phyloP scores from a whole-genome alignment of 2,329 filamentous ascomycete species.

The Colletotrichum siamense region DNA sequence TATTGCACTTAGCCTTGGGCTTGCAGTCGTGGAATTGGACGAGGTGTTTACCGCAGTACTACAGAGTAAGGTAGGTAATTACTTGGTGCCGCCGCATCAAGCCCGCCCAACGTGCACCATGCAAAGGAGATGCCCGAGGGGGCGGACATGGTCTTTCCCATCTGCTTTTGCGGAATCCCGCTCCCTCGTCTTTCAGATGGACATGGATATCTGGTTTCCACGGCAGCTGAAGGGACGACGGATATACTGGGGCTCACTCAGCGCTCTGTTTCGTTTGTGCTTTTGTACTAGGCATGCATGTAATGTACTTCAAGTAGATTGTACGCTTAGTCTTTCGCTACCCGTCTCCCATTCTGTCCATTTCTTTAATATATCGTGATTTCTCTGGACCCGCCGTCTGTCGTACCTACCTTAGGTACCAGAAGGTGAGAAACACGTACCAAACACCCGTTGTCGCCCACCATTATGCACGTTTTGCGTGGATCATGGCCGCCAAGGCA shows the following conservation, averaged over 20 bases:
- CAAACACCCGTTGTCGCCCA: neutral
- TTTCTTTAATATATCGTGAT: neutral
- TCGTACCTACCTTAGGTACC: too few species aligned
- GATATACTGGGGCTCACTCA: neutral
- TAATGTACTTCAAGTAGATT: neutral
- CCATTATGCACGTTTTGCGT: constrained; percentile 2
- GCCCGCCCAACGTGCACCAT: neutral
- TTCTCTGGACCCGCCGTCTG: neutral
- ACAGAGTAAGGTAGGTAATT: neutral
- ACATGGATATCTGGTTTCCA: neutral
- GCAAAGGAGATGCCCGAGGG: neutral
- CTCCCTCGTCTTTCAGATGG: neutral
- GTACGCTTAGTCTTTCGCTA: neutral
- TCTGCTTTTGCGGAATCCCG: neutral
- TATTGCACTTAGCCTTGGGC: neutral
- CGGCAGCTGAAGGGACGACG: neutral
- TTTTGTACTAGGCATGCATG: neutral
- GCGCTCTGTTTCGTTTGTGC: neutral
- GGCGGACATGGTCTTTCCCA: neutral
- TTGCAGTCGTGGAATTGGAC: neutral
- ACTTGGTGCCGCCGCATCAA: neutral
- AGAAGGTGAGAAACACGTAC: neutral
- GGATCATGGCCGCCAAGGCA: neutral
- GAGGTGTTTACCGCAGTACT: neutral
- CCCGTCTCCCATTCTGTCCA: neutral